phyloP scores from a whole-genome alignment of 2,329 filamentous ascomycete species.

The Trichoderma asperellum region DNA sequence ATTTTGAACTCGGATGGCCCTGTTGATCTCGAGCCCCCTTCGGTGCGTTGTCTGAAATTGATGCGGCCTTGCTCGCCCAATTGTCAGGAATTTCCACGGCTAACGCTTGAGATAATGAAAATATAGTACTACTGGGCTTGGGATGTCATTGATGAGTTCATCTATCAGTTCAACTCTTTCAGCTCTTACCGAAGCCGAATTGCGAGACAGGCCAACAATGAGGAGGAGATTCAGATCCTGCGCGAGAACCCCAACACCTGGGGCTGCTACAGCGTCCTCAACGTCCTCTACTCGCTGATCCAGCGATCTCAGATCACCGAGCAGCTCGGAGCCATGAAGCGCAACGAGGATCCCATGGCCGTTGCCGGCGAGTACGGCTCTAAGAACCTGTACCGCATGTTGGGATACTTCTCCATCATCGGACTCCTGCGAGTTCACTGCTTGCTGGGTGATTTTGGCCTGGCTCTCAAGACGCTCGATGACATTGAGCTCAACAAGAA shows the following conservation, averaged over 20 bases:
- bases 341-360: constrained; percentile 83
- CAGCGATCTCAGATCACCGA: constrained; percentile 98
- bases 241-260: constrained; percentile 98
- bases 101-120: background rate
- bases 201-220: constrained; percentile 79
- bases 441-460: constrained; percentile 94
- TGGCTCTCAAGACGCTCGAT: constrained; percentile 97
- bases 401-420: constrained; percentile 99
- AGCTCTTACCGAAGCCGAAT: constrained; percentile 94
- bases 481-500: constrained; percentile 99
- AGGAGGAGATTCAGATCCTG: constrained; percentile 89
- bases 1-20: constrained; percentile 99
- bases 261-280: constrained; percentile 99
- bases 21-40: constrained; percentile 94
- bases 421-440: constrained; percentile 95
- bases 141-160: constrained; percentile 99
- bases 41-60: constrained; percentile 65
- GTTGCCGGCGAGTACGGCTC: constrained; percentile 95
- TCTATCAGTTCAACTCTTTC: constrained; percentile 99
- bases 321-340: constrained; percentile 92
- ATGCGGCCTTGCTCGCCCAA: background rate
- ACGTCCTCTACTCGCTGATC: constrained; percentile 98
- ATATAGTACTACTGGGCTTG: constrained; percentile 96
- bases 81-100: background rate
- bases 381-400: constrained; percentile 94